Evolutionary conservation across 1,139 yeast species (phyloP), one percentile per base, ranked within the genome.

Genomic region (Nakaseomyces delphensis): DNA sequence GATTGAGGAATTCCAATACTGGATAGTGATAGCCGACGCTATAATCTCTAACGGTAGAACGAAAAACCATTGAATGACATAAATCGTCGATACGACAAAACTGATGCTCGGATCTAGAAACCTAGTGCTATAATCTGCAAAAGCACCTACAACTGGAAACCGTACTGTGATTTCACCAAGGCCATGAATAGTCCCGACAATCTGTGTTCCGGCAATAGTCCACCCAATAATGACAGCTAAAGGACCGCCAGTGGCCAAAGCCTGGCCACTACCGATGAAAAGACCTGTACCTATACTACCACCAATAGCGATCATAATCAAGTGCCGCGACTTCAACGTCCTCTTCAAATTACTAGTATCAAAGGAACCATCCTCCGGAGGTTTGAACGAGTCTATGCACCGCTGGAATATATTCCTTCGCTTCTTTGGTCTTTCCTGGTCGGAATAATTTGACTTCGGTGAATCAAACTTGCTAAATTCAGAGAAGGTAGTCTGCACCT

Each of bases 231-330:
- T 59, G 28, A 76, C 56, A 44, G 76, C 72, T 4, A 74, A 83
- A 15, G 89, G 87, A 39, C 89, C 89, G 54, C 82, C 83, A 23
- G 66, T 63, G 43, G 68, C 63, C 49, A 80, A 66, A 5, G 84
- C 81, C 49, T 68, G 68, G 44, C 86, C 86, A 32, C 76, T 67
- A 57, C 83, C 83, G 15, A 83, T 77, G 67, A 81, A 69, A 39
- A 77, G 62, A 50, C 83, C 85, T n/a, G 89, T 82, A 54, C 93
- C 93, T 50, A 83, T 82, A 36, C 84, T 72, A 23, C 94, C 93
- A 47, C 93, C 93, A 45, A 77, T 73, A 40, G 87, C 86, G 52
- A 83, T 79, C 53, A 50, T 50, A 25, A 50, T 50, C 42, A 50
- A 38, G 38, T 50, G 53, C 37, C 53, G 43, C 19, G 53, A 45